These are phyloP conservation scores for Kwoniella shandongensis DNA, from an alignment of 768 basidiomycete genomes.

Conservation along the genomic window DNA sequence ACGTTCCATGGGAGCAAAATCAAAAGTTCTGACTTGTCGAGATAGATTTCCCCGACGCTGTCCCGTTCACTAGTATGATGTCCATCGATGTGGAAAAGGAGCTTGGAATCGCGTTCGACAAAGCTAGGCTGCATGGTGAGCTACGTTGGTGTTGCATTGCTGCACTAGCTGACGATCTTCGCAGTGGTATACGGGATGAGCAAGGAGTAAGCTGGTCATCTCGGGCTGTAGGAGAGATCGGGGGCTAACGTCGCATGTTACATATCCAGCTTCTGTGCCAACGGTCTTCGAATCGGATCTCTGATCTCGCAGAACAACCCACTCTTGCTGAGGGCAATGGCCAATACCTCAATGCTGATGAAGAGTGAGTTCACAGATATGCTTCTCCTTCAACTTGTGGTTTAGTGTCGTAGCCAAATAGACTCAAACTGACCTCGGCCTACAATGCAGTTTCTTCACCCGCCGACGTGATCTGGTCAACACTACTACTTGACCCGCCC, in stretches of 20 bases:
- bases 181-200: slow-evolving; percentile 49
- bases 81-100: slow-evolving; percentile 48
- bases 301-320: slow-evolving; percentile 50
- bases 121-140: slow-evolving; percentile 46
- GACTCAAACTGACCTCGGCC: background rate
- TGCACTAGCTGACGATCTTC: background rate
- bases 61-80: slow-evolving; percentile 47
- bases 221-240: background rate
- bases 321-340: slow-evolving; percentile 44
- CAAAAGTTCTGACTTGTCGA: background rate
- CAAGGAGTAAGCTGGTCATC: slow-evolving; percentile 41
- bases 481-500: slow-evolving; percentile 25
- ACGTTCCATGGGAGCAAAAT: background rate
- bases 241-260: background rate
- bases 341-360: slow-evolving; percentile 50
- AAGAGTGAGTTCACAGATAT: slow-evolving; percentile 36
- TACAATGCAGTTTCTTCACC: slow-evolving; percentile 38
- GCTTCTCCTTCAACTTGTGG: background rate
- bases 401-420: background rate
- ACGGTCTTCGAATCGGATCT: slow-evolving; percentile 43
- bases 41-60: slow-evolving; percentile 29
- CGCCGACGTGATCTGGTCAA: slow-evolving; percentile 41
- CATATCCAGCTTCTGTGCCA: slow-evolving; percentile 37
- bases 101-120: slow-evolving; percentile 38
- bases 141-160: background rate